Evolutionary conservation across 225 moss, liverwort and hornwort species (phyloP).

Genomic region (Thuidium tamariscinum): DNA sequence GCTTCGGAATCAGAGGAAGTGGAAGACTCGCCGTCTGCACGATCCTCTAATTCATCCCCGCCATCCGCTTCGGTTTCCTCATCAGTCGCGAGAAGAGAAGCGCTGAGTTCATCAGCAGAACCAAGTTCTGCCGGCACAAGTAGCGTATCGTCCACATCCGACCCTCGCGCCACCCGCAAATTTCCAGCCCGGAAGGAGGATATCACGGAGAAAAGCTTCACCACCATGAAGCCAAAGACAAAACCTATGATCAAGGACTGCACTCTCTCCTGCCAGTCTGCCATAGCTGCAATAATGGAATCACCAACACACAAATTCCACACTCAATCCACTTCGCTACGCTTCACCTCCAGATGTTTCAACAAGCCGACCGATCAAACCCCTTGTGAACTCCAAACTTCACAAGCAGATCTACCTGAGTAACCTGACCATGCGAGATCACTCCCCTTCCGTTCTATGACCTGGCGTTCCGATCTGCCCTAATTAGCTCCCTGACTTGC

Average conservation of each 20-base stretch:
- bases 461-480: background rate
- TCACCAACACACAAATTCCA: background rate
- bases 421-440: background rate
- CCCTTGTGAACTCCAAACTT: background rate
- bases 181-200: slow-evolving; percentile 64
- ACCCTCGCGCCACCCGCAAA: slow-evolving; percentile 51
- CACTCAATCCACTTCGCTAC: background rate
- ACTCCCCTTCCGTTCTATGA: background rate
- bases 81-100: slow-evolving; percentile 9
- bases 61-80: slow-evolving; percentile 34
- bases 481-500: background rate
- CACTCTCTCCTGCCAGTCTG: slow-evolving; percentile 85
- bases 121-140: slow-evolving; percentile 2
- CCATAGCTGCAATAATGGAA: slow-evolving; percentile 37
- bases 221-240: slow-evolving; percentile 78
- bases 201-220: slow-evolving; percentile 75
- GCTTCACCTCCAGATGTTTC: background rate
- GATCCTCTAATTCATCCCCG: slow-evolving; percentile 17
- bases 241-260: slow-evolving; percentile 75
- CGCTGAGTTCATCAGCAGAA: background rate
- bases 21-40: background rate
- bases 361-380: background rate
- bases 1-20: slow-evolving; percentile 21
- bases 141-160: background rate
- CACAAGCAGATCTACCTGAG: background rate